Base-by-base conservation (phyloP, 495 filamentous ascomycete species). In the Aspergillus panamensis region DNA sequence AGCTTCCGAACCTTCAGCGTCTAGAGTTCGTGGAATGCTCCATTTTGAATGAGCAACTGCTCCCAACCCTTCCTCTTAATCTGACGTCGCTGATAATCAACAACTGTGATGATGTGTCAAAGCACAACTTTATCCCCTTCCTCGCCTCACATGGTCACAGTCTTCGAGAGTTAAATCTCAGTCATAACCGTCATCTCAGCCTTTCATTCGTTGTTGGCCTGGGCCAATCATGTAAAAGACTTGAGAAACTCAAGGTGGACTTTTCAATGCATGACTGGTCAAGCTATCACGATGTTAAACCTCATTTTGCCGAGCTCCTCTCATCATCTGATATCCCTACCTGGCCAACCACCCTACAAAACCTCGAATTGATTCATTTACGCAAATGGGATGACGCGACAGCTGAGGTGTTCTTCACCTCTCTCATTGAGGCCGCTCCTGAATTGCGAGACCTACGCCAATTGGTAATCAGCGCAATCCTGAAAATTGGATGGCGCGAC, bases 401-500 rank as follows among this genome's bases (percentile, higher is more conserved):
- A 3, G 91, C 88, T 1, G 81, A 89, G 58, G 80, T 79, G 20
- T 88, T 96, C 66, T 90, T 96, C 66, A 80, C 77, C 21, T 92
- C 87, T 17, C 75, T 96, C 2, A 77, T 91, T 5, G 77, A 90
- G 45, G 82, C 82, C 29, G 89, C 91, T 0, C 72, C 78, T 1
- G 70, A 73, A 0, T 73, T 96, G 7, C 80, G 70, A 0, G 72
- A 84, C 42, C 78, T 96, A 25, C 84, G 91, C 3, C 72, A 77
- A 13, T 72, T 96, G 19, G 74, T 77, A 6, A 80, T 96, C 29
- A 87, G 87, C 55, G 83, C 85, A 25, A 90, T 89, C 60, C 70
- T 96, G 25, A 77, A 85, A 52, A 86, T 88, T 48, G 82, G 82
- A 17, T 94, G 90, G 88, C 86, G 89, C 48, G 85, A 91, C 59